Evolutionary conservation across 352 stramenopile species (phyloP).

Genomic region (Phytophthora crassamura): DNA sequence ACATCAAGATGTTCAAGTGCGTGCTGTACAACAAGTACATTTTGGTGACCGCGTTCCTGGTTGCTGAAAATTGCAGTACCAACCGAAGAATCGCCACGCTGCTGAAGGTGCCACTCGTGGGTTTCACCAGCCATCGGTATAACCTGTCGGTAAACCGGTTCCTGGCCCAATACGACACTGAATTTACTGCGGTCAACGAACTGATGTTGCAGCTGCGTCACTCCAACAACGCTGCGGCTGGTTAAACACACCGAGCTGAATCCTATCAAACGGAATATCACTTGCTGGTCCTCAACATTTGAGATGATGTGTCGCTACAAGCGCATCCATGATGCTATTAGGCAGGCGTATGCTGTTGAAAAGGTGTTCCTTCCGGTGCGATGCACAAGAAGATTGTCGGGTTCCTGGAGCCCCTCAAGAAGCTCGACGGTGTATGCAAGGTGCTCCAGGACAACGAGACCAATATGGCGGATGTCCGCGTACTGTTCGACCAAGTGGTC

Average conservation of each 20-base stretch:
- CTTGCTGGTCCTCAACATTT: conserved; percentile 24
- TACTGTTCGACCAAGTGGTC: conserved; percentile 1
- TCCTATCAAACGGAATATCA: conserved; percentile 22
- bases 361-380: conserved; percentile 10
- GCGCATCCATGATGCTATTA: conserved; percentile 13
- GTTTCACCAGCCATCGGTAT: conserved; percentile 26
- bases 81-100: conserved; percentile 16
- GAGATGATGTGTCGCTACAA: conserved; percentile 26
- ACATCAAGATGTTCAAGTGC: conserved; percentile 1
- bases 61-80: conserved; percentile 31
- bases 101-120: conserved; percentile 21
- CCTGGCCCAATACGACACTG: conserved; percentile 1
- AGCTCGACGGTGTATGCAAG: conserved; percentile 19
- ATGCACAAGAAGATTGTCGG: conserved; percentile 8
- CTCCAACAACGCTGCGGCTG: conserved; percentile 15
- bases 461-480: conserved; percentile 4
- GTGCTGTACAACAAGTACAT: conserved; percentile 21
- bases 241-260: conserved; percentile 3
- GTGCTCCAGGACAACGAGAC: not conserved
- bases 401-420: conserved; percentile 12
- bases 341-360: conserved; percentile 22
- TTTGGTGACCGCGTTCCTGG: conserved; percentile 7
- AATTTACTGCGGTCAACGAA: conserved; percentile 17
- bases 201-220: conserved; percentile 25
- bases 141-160: conserved; percentile 17